A percentile compares a stretch with the other conserved stretches of the same genome.
Evolutionary conservation across 495 filamentous ascomycete species (phyloP).

Genomic region (Neurospora sp.): DNA sequence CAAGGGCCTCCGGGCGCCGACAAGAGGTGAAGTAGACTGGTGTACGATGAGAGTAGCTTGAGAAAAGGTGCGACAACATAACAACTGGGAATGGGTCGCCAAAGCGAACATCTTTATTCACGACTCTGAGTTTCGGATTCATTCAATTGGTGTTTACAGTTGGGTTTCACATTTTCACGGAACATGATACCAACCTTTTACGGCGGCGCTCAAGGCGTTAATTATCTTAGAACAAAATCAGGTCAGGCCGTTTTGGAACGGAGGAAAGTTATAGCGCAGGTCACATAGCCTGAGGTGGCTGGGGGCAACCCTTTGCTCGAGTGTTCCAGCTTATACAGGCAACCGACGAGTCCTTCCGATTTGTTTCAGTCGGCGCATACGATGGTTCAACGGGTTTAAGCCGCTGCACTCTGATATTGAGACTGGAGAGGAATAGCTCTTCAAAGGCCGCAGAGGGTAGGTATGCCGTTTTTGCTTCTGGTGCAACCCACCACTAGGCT

Average conservation of each 20-base stretch:
- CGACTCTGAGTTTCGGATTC: neutral
- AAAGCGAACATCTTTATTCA: neutral
- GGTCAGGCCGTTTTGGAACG: neutral
- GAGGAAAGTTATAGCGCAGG: neutral
- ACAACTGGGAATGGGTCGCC: neutral
- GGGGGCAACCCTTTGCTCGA: neutral
- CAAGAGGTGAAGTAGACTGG: conserved; percentile 10
- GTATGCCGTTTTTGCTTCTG: neutral
- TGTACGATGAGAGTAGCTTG: neutral
- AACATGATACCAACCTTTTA: neutral
- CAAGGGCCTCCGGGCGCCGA: conserved; percentile 12
- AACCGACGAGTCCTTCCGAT: neutral
- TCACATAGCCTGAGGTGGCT: neutral
- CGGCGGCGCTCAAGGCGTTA: conserved; percentile 9
- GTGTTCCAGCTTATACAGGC: neutral
- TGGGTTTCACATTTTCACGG: neutral
- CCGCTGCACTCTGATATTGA: neutral
- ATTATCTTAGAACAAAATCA: neutral
- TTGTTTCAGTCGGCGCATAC: neutral
- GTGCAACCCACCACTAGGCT: neutral
- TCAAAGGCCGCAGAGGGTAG: neutral
- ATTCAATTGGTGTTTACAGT: neutral
- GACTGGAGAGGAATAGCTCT: neutral
- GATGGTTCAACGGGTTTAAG: neutral
- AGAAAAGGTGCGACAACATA: neutral